These are phyloP conservation scores for Scytalidium lignicola DNA, from an alignment of 2,329 filamentous ascomycete species.

Conservation along the genomic window DNA sequence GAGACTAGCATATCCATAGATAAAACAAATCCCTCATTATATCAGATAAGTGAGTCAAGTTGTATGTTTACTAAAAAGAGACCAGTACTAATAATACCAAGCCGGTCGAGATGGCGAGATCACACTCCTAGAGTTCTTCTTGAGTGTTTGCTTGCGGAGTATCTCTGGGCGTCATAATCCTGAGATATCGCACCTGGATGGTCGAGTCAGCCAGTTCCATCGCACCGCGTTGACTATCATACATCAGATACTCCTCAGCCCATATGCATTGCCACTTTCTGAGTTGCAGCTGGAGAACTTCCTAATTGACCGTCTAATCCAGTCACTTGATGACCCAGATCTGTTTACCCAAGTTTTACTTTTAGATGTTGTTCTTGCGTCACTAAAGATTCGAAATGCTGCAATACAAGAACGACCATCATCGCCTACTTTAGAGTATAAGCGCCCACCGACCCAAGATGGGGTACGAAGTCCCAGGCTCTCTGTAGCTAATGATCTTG, in stretches of 20 bases:
- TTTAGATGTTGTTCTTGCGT: slow-evolving; percentile 70
- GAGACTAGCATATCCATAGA: slow-evolving; percentile 50
- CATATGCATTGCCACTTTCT: slow-evolving; percentile 53
- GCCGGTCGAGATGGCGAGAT: slow-evolving; percentile 51
- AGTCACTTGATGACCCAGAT: slow-evolving; percentile 56
- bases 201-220: slow-evolving; percentile 62
- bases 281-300: slow-evolving; percentile 64
- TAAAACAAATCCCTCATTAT: slow-evolving; percentile 39
- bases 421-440: slow-evolving; percentile 22
- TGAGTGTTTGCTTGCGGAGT: slow-evolving; percentile 60
- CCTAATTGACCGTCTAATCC: slow-evolving; percentile 63
- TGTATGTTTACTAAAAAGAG: neutral
- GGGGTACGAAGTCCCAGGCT: slow-evolving; percentile 34
- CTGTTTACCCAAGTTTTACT: slow-evolving; percentile 71
- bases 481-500: slow-evolving; percentile 37
- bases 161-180: slow-evolving; percentile 41
- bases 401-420: slow-evolving; percentile 13
- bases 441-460: slow-evolving; percentile 19
- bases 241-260: slow-evolving; percentile 62
- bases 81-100: slow-evolving; percentile 24
- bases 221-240: slow-evolving; percentile 65
- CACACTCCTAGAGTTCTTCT: slow-evolving; percentile 62
- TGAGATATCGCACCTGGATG: slow-evolving; percentile 31
- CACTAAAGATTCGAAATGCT: slow-evolving; percentile 60
- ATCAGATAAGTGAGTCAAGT: slow-evolving; percentile 45